Base-by-base conservation (phyloP, 495 filamentous ascomycete genomes). In the Neurospora sp. region DNA sequence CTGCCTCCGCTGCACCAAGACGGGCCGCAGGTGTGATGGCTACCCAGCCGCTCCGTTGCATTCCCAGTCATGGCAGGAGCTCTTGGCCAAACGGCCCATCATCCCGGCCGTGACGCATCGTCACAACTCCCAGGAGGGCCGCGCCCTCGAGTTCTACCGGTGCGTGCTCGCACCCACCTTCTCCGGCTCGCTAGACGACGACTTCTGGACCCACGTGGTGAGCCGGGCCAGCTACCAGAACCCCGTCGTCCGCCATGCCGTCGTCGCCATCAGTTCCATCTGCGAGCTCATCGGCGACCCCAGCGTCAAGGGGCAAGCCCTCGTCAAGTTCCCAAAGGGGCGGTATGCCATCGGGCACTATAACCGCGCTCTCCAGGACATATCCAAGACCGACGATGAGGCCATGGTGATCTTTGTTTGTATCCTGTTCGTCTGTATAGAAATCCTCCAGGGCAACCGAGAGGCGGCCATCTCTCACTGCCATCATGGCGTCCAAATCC, bases 351-450 rank as follows among this genome's bases (percentile, higher is more conserved):
- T 83, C 2, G 70, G 73, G 31, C 78, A 82, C 44, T 83, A 82
- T 68, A 83, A 80, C 70, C 76, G 75, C 8, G 81, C 79, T 27
- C 73, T 83, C 14, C 75, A 78, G 47, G 73, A 80, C n/a, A 73
- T 82, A 18, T 74, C 79, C 59, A 74, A 75, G 12, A 75, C 75
- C 6, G 76, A 74, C 20, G 68, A 75, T 73, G 73, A 77, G 69
- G 68, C 72, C 73, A 76, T 83, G 20, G 83, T 87, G 18, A 77
- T 88, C 16, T 81, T 88, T 8, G 84, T 81, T n/a, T 88, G 87
- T 70, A 78, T 87, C 12, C 77, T 89, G 61, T 89, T 88, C 68
- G 85, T 87, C 39, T 88, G 86, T 73, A 85, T 89, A 53, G 87
- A 89, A 73, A 79, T 81, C 10, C 74, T 89, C 5, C 82, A 83